phyloP scores from a whole-genome alignment of 176 grass and related monocot genomes.

The Musa troglodytarum region DNA sequence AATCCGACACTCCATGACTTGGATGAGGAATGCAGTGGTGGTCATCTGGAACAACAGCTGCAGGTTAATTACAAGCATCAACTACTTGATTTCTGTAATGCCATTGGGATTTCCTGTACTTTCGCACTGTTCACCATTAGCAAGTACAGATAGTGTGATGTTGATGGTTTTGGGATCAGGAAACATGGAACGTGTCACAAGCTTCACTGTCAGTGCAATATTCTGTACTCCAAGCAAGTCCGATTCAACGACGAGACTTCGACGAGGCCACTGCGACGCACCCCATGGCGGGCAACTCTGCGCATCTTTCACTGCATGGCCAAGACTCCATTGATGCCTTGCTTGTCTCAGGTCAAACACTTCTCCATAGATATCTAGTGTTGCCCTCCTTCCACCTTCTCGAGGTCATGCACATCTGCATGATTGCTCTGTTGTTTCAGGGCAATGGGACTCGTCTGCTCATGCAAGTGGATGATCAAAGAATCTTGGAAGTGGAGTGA shows the following conservation, averaged over 20 bases:
- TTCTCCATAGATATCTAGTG: not conserved
- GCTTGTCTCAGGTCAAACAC: not conserved
- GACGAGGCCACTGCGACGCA: not conserved
- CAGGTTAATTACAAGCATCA: constrained; percentile 18
- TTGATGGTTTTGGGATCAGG: constrained; percentile 26
- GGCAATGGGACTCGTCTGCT: too few species aligned
- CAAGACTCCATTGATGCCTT: not conserved
- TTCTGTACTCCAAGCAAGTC: not conserved
- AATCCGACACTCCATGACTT: constrained; percentile 55
- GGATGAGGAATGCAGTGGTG: constrained; percentile 37
- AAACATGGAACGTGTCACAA: constrained; percentile 45
- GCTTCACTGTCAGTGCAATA: constrained; percentile 14
- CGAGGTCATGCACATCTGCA: too few species aligned
- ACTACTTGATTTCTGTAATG: not conserved
- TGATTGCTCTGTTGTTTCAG: too few species aligned
- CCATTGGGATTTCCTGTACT: not conserved
- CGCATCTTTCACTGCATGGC: not conserved
- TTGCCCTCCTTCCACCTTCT: too few species aligned
- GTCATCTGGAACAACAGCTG: constrained; percentile 32
- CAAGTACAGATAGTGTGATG: not conserved
- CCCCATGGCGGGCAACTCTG: not conserved
- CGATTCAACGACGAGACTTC: not conserved
- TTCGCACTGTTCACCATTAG: too few species aligned
- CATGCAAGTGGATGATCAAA: too few species aligned
- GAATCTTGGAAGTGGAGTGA: too few species aligned